Evolutionary conservation across 179 eudicot species (phyloP), one percentile per base, ranked within the genome.

Genomic region (Nepenthes alata): DNA sequence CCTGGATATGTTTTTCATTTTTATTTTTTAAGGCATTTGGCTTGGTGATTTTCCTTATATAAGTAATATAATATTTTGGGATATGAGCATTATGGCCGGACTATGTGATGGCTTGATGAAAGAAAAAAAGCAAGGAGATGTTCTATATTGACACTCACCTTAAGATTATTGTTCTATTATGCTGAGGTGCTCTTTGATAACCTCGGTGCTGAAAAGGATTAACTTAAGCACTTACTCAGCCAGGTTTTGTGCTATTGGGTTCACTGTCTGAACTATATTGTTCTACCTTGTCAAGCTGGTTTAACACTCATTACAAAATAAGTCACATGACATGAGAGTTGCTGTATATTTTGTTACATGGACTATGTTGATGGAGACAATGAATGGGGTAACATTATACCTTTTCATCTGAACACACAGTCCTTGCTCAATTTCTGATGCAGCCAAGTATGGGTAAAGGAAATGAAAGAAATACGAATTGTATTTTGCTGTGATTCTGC

Each of bases 151-250:
- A 41, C 45, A 4, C 45, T 41, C 8, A 7, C 8, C 8, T 41
- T 41, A 4, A 41, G 8, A 7, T 41, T 41, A 39, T 37, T 48
- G 14, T 39, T 50, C 15, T 35, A 35, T 37, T 48, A 47, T 2
- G 11, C 38, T 34, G 14, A 36, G 53, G 57, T 49, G 35, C 25
- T 68, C 38, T 41, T 11, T 55, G 56, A 55, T 60, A 54, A 45
- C 54, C 64, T 50, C 11, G 15, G 3, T 25, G 25, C 25, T 50
- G 53, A 55, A 55, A 15, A 14, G 34, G 5, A 55, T 25, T 6
- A 55, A 55, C 15, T n/a, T 55, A 2, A 16, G 38, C 35, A 55
- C 37, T 55, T 8, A 34, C 5, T 15, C 58, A 55, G 11, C 14
- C 58, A n/a, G 14, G 57, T 55, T 55, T 55, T 6, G 15, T 55